Conservation (phyloP, 441 rosid genomes). For the Syzygium malaccense region DNA sequence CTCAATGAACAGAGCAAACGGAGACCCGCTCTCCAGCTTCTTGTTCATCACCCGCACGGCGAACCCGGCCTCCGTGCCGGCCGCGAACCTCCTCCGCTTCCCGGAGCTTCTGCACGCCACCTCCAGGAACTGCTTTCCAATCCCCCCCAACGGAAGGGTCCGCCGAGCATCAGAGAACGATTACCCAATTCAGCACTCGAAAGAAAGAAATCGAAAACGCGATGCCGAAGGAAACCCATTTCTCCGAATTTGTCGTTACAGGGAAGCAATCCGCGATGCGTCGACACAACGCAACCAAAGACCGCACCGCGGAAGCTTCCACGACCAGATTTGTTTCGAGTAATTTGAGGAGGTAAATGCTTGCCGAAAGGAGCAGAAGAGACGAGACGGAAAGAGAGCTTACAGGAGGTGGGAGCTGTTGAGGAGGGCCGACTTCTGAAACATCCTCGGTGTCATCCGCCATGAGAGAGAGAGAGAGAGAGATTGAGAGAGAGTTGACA, state of each 20-base stretch:
- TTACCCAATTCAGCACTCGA: neutral
- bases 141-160: neutral
- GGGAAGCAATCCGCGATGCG: neutral
- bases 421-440: neutral
- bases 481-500: neutral
- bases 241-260: neutral
- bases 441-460: neutral
- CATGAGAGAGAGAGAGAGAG: neutral
- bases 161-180: neutral
- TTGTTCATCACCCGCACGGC: constrained; percentile 70
- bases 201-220: neutral
- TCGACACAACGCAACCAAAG: neutral
- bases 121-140: constrained; percentile 48
- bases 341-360: neutral
- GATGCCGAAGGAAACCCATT: neutral
- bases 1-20: constrained; percentile 49
- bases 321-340: neutral
- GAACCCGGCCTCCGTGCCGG: constrained; percentile 69
- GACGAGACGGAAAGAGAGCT: neutral
- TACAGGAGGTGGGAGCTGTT: neutral
- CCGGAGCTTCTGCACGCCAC: constrained; percentile 45
- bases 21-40: constrained; percentile 34
- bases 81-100: constrained; percentile 47
- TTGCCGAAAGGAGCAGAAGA: neutral
- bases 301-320: neutral